Conservation (phyloP, 164 flowering plant genomes). For the Paratinospora sagittata region DNA sequence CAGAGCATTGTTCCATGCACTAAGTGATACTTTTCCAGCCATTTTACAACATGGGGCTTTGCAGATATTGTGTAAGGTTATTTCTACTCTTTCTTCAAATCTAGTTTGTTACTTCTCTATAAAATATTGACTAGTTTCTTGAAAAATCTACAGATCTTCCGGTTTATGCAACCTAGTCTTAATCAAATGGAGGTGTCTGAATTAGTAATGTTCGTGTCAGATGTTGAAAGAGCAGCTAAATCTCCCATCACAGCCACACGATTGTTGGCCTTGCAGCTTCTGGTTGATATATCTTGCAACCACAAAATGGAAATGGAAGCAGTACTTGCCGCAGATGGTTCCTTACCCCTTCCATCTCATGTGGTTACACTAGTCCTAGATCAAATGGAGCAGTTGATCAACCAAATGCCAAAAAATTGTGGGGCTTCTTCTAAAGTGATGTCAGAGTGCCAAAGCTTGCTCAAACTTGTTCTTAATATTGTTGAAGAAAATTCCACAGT, state of each 20-base stretch:
- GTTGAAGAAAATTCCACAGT: constrained; percentile 35
- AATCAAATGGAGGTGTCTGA: constrained; percentile 30
- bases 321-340: constrained; percentile 18
- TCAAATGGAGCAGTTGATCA: constrained; percentile 29
- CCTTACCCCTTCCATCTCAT: constrained; percentile 20
- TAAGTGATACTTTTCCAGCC: constrained; percentile 33
- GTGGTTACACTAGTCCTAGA: constrained; percentile 34
- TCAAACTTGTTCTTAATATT: constrained; percentile 32
- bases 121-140: constrained; percentile 13
- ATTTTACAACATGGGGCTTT: constrained; percentile 42
- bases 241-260: constrained; percentile 29
- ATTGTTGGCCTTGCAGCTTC: constrained; percentile 32
- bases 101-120: background rate
- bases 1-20: constrained; percentile 26
- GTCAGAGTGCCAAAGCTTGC: constrained; percentile 32
- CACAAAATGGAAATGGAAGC: constrained; percentile 22
- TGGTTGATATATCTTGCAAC: constrained; percentile 36
- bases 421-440: constrained; percentile 18
- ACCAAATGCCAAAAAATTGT: constrained; percentile 13
- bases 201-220: constrained; percentile 28
- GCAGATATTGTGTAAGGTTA: constrained; percentile 50
- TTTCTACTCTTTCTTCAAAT: background rate
- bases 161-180: constrained; percentile 13
- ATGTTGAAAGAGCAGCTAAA: constrained; percentile 34
- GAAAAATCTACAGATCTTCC: constrained; percentile 39